phyloP scores from a whole-genome alignment of 176 grass and related monocot species.

The Alopecurus myosuroides region DNA sequence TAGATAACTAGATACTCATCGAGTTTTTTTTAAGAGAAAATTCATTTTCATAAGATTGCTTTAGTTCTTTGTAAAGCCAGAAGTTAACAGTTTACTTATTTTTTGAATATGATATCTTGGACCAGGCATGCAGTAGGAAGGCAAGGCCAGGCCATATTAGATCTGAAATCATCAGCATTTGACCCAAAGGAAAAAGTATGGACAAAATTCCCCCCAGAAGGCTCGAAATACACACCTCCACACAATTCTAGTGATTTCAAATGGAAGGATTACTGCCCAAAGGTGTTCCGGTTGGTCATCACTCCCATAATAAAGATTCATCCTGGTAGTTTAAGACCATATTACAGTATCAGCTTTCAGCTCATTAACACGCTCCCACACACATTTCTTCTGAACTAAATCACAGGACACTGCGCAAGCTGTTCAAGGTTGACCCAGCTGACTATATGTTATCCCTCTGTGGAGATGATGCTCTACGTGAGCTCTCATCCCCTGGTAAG shows the following conservation, averaged over 20 bases:
- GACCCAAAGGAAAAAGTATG: constrained; percentile 90
- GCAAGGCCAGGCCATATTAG: constrained; percentile 56
- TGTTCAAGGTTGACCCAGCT: constrained; percentile 90
- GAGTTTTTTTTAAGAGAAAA: not conserved
- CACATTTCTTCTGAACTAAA: constrained; percentile 28
- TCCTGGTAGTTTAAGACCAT: constrained; percentile 17
- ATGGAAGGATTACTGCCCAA: constrained; percentile 99
- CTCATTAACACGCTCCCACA: not conserved
- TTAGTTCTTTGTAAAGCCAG: constrained; percentile 4
- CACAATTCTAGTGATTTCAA: constrained; percentile 90
- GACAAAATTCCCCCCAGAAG: constrained; percentile 98
- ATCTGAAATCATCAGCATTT: constrained; percentile 89
- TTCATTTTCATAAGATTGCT: not conserved
- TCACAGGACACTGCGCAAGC: constrained; percentile 68
- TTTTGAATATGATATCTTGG: constrained; percentile 20
- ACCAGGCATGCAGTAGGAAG: constrained; percentile 87
- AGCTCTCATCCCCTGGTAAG: constrained; percentile 88
- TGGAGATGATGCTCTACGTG: constrained; percentile 81
- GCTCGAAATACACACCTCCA: constrained; percentile 83
- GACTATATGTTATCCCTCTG: constrained; percentile 94
- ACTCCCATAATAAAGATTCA: constrained; percentile 24
- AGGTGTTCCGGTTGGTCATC: constrained; percentile 84
- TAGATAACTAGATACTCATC: not conserved
- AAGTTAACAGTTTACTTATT: constrained; percentile 7
- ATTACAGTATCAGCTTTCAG: not conserved